Evolutionary conservation across 2,329 filamentous ascomycete species (phyloP), one percentile per base, ranked within the genome.

Genomic region (Teratosphaeria pseudoeucalypti): DNA sequence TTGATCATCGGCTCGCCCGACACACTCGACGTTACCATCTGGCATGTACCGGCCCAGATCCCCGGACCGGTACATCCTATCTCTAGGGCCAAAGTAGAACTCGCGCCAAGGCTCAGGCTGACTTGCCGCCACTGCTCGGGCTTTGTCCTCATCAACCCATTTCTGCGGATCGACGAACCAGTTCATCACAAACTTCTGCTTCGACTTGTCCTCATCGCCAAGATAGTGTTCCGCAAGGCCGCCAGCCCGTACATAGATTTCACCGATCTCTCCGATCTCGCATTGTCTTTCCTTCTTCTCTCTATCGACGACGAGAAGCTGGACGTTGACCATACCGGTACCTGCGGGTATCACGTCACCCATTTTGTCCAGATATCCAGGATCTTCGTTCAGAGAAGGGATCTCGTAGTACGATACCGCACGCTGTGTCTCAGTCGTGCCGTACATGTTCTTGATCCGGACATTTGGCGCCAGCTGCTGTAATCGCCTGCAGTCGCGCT

Each of bases 141-240:
- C 76, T 65, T 84, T 76, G 66, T 92, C 83, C 56, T 82, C 78
- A 56, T 87, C 81, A 0, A 81, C 74, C 88, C 89, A 94, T 64
- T 80, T 81, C 49, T 83, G 73, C 61, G 84, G 82, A 67, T 94
- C 85, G 49, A 92, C 85, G 67, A 95, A 96, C 90, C 90, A 96
- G 72, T 91, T 95, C 57, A 77, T 74, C 12, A 96, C 70, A 68
- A 96, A 96, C 73, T 96, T 96, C 67, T 85, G 78, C 61, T 82
- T 76, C 63, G 85, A 95, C 66, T 86, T 79, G 58, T 85, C 81
- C 39, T 74, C 68, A 57, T 85, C 79, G 2, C 81, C 84, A 1
- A 88, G 78, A 68, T 95, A 95, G 2, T 87, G 88, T 71, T 95
- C 89, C 1, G 92, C 89, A 52, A 96, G 79, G 62, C 92, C 92